Evolutionary conservation across 352 stramenopile species (phyloP).

Genomic region (Phytophthora pluvialis): DNA sequence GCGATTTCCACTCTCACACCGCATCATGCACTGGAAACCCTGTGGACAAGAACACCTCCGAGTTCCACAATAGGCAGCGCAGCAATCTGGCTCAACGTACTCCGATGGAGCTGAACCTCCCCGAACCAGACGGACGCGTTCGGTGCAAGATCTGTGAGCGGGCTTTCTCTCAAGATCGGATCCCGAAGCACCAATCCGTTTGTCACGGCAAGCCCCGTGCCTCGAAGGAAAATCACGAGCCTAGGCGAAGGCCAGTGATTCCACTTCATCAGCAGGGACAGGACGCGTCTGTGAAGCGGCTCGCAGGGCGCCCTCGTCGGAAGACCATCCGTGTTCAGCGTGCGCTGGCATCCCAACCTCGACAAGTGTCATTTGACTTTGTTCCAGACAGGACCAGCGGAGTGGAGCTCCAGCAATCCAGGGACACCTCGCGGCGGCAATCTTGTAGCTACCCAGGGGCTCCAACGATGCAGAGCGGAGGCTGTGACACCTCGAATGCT

Average conservation of each 20-base stretch:
- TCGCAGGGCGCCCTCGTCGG: not conserved
- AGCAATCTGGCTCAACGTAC: not conserved
- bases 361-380: slow-evolving; percentile 8
- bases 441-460: slow-evolving; percentile 20
- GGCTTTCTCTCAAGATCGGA: slow-evolving; percentile 62
- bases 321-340: slow-evolving; percentile 11
- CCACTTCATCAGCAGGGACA: not conserved
- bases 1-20: slow-evolving; percentile 31
- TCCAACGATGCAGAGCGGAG: slow-evolving; percentile 21
- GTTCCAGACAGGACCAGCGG: slow-evolving; percentile 1
- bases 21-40: slow-evolving; percentile 27
- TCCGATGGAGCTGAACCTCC: slow-evolving; percentile 41
- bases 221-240: slow-evolving; percentile 11
- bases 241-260: not conserved
- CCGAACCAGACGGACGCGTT: slow-evolving; percentile 57
- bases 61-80: not conserved
- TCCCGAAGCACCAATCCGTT: slow-evolving; percentile 75
- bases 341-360: not conserved
- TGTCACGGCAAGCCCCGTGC: slow-evolving; percentile 39
- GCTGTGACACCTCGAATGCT: slow-evolving; percentile 50
- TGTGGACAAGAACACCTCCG: not conserved
- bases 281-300: not conserved
- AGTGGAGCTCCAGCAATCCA: not conserved
- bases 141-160: slow-evolving; percentile 64
- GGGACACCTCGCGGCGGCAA: slow-evolving; percentile 5